Evolutionary conservation across 1,139 yeast species (phyloP).

Genomic region (Suhomyces ambrosiae): DNA sequence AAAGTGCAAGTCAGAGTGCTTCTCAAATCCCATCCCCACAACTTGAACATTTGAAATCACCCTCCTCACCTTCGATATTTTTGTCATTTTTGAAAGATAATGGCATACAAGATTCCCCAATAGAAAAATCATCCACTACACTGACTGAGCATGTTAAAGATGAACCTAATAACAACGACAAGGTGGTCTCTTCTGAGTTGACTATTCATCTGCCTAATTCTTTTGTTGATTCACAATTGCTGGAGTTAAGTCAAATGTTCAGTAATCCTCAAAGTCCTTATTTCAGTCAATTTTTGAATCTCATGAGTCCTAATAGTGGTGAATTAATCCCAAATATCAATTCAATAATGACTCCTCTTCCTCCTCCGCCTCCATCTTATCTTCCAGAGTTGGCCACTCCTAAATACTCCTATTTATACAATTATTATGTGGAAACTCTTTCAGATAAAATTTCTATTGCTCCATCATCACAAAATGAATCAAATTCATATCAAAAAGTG

Average conservation of each 20-base stretch:
- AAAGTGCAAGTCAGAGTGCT: slow-evolving; percentile 9
- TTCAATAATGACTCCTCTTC: slow-evolving; percentile 24
- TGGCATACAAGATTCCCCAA: not conserved
- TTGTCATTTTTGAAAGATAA: slow-evolving; percentile 24
- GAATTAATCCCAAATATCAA: slow-evolving; percentile 24
- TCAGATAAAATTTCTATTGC: slow-evolving; percentile 65
- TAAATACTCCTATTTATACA: slow-evolving; percentile 45
- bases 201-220: slow-evolving; percentile 1
- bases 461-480: slow-evolving; percentile 52
- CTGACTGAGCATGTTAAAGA: slow-evolving; percentile 4
- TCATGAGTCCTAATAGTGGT: slow-evolving; percentile 5
- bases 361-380: slow-evolving; percentile 16
- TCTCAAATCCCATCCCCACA: not conserved
- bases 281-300: slow-evolving; percentile 3
- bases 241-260: slow-evolving; percentile 7
- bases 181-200: not conserved
- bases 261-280: slow-evolving; percentile 6
- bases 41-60: slow-evolving; percentile 1
- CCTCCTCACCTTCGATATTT: slow-evolving; percentile 22
- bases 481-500: slow-evolving; percentile 71
- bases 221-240: slow-evolving; percentile 1
- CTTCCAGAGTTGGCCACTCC: slow-evolving; percentile 16
- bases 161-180: not conserved
- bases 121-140: not conserved
- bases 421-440: slow-evolving; percentile 64